Base-by-base conservation (phyloP, 228 moss, liverwort and hornwort species). In the Sphagnum magellanicum region DNA sequence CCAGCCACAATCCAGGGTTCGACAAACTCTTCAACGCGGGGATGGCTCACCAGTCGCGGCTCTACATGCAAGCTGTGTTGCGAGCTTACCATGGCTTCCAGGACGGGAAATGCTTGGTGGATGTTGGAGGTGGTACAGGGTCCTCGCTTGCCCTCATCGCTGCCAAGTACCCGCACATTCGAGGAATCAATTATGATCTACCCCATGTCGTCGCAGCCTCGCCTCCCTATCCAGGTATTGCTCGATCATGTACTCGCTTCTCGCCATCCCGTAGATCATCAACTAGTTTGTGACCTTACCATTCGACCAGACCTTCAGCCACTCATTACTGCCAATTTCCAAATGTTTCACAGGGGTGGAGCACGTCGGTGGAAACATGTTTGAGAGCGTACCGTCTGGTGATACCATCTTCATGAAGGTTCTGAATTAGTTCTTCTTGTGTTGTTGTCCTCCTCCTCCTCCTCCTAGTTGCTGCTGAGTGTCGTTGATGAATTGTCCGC, bases 391-490 rank as follows among this genome's bases (percentile, higher is more conserved):
- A 16, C 84, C 84, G 5, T 51, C 58, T 0, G 50, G 51, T 50
- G 81, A 84, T 52, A 69, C 84, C 53, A 78, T 81, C 64, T 74
- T 81, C 50, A 74, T 79, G 76, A 81, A 74, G 68, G 74, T 63
- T 32, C 32, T 32, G 32, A 32, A 32, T 32, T 32, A 32, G 32
- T 32, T 32, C 1, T 32, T 32, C 32, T 32, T 32, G 1, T 32
- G 32, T 32, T 32, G 32, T 32, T 32, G 32, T 32, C 32, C 32
- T 32, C 32, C 1, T 32, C 32, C 32, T 32, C 32, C 1, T 32
- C 32, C 32, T 32, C 32, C 32, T 32, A 32, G 32, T 32, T 32
- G 32, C 32, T 32, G 32, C 32, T 32, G 32, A 32, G 32, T 32
- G 32, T 32, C 32, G 32, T 32, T 32, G 32, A 32, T 32, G 32